Evolutionary conservation across 2,329 filamentous ascomycete species (phyloP).

Genomic region (Fusarium sp.): DNA sequence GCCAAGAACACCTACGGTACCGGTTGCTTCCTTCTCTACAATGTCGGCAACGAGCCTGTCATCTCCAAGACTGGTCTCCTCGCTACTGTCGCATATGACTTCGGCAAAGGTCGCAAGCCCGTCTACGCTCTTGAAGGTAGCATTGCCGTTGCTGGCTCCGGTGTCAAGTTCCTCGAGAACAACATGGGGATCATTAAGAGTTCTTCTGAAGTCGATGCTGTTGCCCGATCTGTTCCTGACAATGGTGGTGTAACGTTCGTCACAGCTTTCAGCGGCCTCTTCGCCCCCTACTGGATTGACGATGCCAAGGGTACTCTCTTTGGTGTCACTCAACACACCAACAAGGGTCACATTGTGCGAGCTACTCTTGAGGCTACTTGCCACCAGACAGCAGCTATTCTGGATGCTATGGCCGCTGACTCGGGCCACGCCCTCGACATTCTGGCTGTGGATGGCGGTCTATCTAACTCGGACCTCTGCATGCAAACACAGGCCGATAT

Average conservation of each 20-base stretch:
- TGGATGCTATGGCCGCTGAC: conserved; percentile 91
- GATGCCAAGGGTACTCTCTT: conserved; percentile 91
- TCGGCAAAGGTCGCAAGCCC: conserved; percentile 69
- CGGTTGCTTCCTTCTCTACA: conserved; percentile 89
- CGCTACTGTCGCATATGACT: conserved; percentile 88
- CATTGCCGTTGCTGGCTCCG: conserved; percentile 83
- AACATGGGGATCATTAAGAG: conserved; percentile 69
- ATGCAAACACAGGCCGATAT: conserved; percentile 95
- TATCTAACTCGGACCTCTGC: conserved; percentile 87
- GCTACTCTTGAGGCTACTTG: conserved; percentile 92
- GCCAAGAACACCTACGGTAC: conserved; percentile 95
- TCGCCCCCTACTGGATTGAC: conserved; percentile 95
- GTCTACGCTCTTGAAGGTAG: conserved; percentile 87
- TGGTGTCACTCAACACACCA: conserved; percentile 86
- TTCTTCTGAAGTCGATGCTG: conserved; percentile 61
- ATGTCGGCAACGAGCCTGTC: conserved; percentile 85
- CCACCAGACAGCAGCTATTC: conserved; percentile 91
- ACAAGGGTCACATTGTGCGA: conserved; percentile 86
- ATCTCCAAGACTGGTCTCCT: conserved; percentile 86
- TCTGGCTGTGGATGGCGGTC: conserved; percentile 87
- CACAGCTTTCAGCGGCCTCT: conserved; percentile 90
- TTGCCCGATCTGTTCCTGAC: conserved; percentile 69
- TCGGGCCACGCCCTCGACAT: conserved; percentile 79
- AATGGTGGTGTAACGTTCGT: conserved; percentile 89
- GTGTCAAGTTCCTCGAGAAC: conserved; percentile 78